Percentiles rank a stretch among this genome's conserved stretches.
These are phyloP conservation scores for Cicer arietinum DNA, from an alignment of 306 rosid species.

Conservation along the genomic window DNA sequence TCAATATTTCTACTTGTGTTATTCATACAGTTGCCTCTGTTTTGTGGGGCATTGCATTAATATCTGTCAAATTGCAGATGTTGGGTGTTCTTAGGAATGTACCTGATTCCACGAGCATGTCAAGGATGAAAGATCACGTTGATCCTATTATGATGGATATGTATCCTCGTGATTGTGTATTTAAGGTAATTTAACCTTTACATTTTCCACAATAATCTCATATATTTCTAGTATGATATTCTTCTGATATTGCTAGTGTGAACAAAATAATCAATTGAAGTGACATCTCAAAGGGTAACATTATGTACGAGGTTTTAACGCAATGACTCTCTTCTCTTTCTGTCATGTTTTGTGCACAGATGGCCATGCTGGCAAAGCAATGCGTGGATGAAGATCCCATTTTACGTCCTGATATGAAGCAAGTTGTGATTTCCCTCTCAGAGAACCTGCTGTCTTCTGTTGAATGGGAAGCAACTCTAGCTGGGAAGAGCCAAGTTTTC, in stretches of 20 bases:
- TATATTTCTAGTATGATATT: not conserved
- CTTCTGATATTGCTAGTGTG: not conserved
- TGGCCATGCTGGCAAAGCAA: slow-evolving; percentile 86
- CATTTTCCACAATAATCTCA: not conserved
- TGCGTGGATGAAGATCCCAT: slow-evolving; percentile 93
- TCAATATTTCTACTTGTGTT: slow-evolving; percentile 10
- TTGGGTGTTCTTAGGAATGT: slow-evolving; percentile 68
- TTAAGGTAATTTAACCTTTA: slow-evolving; percentile 55
- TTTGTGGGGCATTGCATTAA: slow-evolving; percentile 29
- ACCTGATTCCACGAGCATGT: slow-evolving; percentile 67
- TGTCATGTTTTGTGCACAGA: slow-evolving; percentile 47
- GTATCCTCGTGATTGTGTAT: slow-evolving; percentile 81
- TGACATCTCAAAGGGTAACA: not conserved
- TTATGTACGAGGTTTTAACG: not conserved
- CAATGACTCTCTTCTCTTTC: not conserved
- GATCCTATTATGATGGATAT: slow-evolving; percentile 75
- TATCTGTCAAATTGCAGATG: slow-evolving; percentile 67
- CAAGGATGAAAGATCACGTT: slow-evolving; percentile 64
- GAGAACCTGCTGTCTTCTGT: slow-evolving; percentile 82
- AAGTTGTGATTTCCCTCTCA: slow-evolving; percentile 78
- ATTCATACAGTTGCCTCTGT: not conserved
- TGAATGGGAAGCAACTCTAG: slow-evolving; percentile 98
- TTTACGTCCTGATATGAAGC: slow-evolving; percentile 87
- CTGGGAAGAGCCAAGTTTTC: slow-evolving; percentile 94
- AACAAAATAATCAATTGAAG: slow-evolving; percentile 5